These are phyloP conservation scores for Amphichorda felina DNA, from an alignment of 2,329 filamentous ascomycete species.

Conservation along the genomic window DNA sequence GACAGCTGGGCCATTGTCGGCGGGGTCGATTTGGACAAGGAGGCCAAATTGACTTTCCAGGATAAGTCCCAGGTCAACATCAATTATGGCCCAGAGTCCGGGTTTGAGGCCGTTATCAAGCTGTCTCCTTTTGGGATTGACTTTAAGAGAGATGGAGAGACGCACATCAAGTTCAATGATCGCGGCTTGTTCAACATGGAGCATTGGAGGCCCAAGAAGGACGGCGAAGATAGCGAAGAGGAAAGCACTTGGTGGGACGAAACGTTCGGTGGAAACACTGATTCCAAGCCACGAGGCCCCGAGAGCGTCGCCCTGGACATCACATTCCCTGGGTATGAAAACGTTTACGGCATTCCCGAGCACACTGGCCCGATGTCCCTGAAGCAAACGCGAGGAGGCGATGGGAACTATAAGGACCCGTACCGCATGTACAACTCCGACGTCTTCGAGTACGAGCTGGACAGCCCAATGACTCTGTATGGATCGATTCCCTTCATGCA, in stretches of 20 bases:
- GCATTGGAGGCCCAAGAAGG: slow-evolving; percentile 80
- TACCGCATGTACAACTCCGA: slow-evolving; percentile 95
- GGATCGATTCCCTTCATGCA: slow-evolving; percentile 98
- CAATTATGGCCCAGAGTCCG: slow-evolving; percentile 63
- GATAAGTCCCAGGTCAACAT: slow-evolving; percentile 60
- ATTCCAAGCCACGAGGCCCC: slow-evolving; percentile 87
- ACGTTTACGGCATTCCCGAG: slow-evolving; percentile 90
- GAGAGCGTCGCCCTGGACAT: slow-evolving; percentile 90
- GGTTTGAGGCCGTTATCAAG: slow-evolving; percentile 72
- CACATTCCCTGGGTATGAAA: slow-evolving; percentile 78
- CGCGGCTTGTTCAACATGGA: slow-evolving; percentile 87
- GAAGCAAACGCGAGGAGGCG: slow-evolving; percentile 79
- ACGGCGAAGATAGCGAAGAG: slow-evolving; percentile 48
- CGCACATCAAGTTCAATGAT: slow-evolving; percentile 81
- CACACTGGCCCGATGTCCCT: slow-evolving; percentile 82
- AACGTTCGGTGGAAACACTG: slow-evolving; percentile 87
- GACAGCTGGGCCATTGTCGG: slow-evolving; percentile 80
- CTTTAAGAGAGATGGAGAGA: slow-evolving; percentile 71
- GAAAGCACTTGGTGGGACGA: slow-evolving; percentile 98
- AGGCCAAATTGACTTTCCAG: slow-evolving; percentile 55
- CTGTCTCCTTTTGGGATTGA: slow-evolving; percentile 77
- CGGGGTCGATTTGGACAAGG: slow-evolving; percentile 59
- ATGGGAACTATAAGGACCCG: slow-evolving; percentile 75
- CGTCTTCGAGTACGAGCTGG: slow-evolving; percentile 94
- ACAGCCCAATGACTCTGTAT: slow-evolving; percentile 97